Evolutionary conservation across 352 stramenopile genomes (phyloP).

Genomic region (Pythium apleroticum): DNA sequence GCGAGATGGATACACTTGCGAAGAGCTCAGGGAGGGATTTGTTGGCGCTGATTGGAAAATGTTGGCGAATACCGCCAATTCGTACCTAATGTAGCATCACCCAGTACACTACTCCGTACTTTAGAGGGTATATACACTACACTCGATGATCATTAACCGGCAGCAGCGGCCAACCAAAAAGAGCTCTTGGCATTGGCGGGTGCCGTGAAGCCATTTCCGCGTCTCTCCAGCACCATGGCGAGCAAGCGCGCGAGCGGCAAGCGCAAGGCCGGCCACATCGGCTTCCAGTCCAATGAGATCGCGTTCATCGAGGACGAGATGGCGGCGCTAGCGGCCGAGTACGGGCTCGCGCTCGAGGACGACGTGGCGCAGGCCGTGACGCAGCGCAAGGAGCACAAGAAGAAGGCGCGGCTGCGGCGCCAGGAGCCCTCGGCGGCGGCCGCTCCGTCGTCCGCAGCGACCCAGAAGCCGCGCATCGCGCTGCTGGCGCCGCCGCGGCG

Average conservation of each 20-base stretch:
- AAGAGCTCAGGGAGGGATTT: no score
- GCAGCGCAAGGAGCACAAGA: conserved; percentile 48
- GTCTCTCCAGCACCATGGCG: background rate
- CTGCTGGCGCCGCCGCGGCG: conserved; percentile 19
- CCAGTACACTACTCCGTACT: background rate
- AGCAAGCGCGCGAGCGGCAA: conserved; percentile 32
- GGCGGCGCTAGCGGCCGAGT: conserved; percentile 73
- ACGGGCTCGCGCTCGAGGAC: conserved; percentile 67
- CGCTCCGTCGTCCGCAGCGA: background rate
- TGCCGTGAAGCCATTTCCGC: background rate
- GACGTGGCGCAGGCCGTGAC: conserved; percentile 64
- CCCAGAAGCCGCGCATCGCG: conserved; percentile 5
- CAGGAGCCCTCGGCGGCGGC: conserved; percentile 29
- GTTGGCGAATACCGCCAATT: no score
- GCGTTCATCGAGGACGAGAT: conserved; percentile 88
- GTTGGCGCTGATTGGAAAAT: no score
- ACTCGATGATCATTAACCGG: background rate
- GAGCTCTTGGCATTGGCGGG: background rate
- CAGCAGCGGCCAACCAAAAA: conserved; percentile 3
- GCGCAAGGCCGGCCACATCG: conserved; percentile 71
- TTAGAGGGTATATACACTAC: background rate
- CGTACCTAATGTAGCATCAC: no score
- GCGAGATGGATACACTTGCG: no score
- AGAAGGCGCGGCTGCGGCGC: conserved; percentile 41
- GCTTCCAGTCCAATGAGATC: conserved; percentile 73